Conservation (phyloP, 805 yeast species). For the Yamadazyma phyllophila region DNA sequence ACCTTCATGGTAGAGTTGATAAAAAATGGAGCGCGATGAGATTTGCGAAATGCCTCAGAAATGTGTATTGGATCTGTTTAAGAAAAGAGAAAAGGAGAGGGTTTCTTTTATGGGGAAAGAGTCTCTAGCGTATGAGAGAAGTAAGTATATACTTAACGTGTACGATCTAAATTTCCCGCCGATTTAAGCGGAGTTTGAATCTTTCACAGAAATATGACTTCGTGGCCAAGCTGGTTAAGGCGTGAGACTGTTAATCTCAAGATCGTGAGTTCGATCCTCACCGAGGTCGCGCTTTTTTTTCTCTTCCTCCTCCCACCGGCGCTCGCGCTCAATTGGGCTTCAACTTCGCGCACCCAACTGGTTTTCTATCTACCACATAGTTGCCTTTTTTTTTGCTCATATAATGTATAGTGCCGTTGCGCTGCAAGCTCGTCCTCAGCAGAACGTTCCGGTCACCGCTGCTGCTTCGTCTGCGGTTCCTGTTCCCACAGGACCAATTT, state of each 20-base stretch:
- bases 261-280: constrained; percentile 21
- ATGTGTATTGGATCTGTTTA: too few relatives aligned
- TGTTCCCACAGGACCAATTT: neutral
- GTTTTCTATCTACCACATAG: too few relatives aligned
- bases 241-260: constrained; percentile 20
- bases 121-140: neutral
- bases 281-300: constrained; percentile 17
- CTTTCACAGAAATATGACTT: constrained; percentile 10
- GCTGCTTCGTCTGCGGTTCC: neutral
- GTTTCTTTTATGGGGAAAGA: too few relatives aligned
- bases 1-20: constrained; percentile 10
- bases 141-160: too few relatives aligned
- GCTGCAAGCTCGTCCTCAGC: neutral
- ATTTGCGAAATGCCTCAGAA: too few relatives aligned
- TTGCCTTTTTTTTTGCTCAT: too few relatives aligned
- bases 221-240: constrained; percentile 22
- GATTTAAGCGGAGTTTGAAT: too few relatives aligned
- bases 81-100: too few relatives aligned
- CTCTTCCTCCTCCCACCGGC: neutral
- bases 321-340: too few relatives aligned
- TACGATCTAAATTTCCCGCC: too few relatives aligned
- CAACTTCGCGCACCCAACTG: too few relatives aligned
- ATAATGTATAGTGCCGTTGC: constrained; percentile 9
- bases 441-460: neutral
- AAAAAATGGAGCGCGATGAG: neutral